Percentiles rank a stretch among this genome's conserved stretches.
Evolutionary conservation across 305 asterid species (phyloP).

Genomic region (Solanum hybrid): DNA sequence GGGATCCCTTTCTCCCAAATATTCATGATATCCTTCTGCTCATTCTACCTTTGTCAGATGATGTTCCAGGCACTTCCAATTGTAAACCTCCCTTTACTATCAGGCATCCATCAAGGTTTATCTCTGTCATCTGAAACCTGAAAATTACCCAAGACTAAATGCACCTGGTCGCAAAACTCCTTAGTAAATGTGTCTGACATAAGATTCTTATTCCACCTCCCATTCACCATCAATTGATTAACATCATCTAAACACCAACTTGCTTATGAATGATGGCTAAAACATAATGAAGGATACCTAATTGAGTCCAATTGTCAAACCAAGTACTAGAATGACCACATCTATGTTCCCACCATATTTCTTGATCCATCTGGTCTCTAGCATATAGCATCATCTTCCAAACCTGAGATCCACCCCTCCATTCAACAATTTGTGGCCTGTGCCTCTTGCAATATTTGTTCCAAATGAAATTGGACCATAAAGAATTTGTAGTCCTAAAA

Average conservation of each 20-base stretch:
- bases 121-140: not conserved
- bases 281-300: not conserved
- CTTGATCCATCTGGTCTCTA: not conserved
- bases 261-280: not conserved
- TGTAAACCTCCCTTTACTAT: not conserved
- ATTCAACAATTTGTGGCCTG: not conserved
- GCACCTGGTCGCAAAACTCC: not conserved
- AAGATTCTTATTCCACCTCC: not conserved
- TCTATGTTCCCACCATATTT: not conserved
- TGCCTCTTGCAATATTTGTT: not conserved
- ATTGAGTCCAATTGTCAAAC: not conserved
- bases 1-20: not conserved
- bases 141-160: not conserved
- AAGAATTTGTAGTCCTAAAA: not conserved
- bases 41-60: not conserved
- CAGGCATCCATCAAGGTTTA: not conserved
- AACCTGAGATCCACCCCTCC: not conserved
- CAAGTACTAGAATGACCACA: not conserved
- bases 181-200: not conserved
- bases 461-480: not conserved
- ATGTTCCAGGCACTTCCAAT: not conserved
- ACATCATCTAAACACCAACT: not conserved
- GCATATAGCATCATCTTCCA: not conserved
- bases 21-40: not conserved
- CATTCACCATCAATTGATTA: not conserved